A percentile compares a stretch with the other conserved stretches of the same genome.
These are phyloP conservation scores for Salmacisia buchloeana DNA, from an alignment of 1,284 basidiomycete genomes.

Conservation along the genomic window DNA sequence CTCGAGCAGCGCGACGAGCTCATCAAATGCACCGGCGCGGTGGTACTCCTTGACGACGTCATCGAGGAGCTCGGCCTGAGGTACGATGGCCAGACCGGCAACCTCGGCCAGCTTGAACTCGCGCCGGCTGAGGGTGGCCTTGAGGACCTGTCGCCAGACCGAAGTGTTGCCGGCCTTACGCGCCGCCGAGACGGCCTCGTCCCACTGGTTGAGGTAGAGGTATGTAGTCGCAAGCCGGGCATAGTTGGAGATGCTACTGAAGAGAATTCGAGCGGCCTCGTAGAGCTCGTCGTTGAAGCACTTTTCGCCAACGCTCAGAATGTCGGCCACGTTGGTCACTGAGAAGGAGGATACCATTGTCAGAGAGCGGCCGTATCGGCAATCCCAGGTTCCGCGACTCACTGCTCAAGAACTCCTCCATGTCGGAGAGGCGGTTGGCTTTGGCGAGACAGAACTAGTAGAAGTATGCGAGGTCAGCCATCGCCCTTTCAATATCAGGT, in stretches of 20 bases:
- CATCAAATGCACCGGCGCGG: constrained; percentile 85
- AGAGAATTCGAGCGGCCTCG: constrained; percentile 90
- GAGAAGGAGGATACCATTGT: not conserved
- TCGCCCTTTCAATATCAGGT: constrained; percentile 54
- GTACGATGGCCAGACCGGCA: constrained; percentile 50
- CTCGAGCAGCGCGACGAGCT: constrained; percentile 83
- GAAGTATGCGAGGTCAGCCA: not conserved
- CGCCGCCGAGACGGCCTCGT: constrained; percentile 94
- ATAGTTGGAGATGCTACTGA: constrained; percentile 97
- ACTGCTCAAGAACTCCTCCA: constrained; percentile 95
- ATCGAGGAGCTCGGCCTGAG: constrained; percentile 74
- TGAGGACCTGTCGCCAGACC: constrained; percentile 99
- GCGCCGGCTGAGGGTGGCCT: constrained; percentile 92
- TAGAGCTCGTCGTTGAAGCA: constrained; percentile 98
- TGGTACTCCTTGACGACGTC: constrained; percentile 82
- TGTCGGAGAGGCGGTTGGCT: constrained; percentile 53
- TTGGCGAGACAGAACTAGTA: constrained; percentile 50
- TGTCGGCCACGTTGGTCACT: constrained; percentile 95
- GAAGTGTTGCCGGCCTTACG: constrained; percentile 97
- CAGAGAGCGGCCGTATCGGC: not conserved
- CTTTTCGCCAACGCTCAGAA: constrained; percentile 94
- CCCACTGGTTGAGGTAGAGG: constrained; percentile 97
- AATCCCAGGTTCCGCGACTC: not conserved
- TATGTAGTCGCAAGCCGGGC: constrained; percentile 94
- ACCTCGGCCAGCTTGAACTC: constrained; percentile 98